These are phyloP conservation scores for Fraxinus xanthoxyloides DNA, from an alignment of 305 asterid species.

Conservation along the genomic window DNA sequence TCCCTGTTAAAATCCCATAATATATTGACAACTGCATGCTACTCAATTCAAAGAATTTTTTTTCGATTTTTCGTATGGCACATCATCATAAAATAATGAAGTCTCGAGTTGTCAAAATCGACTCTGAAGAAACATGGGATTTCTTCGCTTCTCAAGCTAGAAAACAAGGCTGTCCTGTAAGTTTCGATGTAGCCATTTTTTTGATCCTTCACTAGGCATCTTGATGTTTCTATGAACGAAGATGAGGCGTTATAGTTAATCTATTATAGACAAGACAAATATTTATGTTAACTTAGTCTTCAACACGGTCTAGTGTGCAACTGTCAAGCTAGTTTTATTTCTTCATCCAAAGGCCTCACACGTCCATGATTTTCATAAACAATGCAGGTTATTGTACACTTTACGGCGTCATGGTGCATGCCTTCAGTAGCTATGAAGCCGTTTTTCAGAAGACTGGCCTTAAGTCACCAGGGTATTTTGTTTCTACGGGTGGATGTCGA, in stretches of 20 bases:
- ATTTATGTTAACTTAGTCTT: not conserved
- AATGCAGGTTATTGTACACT: slow-evolving; percentile 45
- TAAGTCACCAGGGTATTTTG: slow-evolving; percentile 22
- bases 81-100: not conserved
- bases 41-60: not conserved
- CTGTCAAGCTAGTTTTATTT: not conserved
- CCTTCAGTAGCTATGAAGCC: slow-evolving; percentile 56
- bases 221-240: not conserved
- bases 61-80: not conserved
- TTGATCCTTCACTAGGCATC: not conserved
- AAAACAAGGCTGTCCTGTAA: slow-evolving; percentile 36
- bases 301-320: not conserved
- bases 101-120: slow-evolving; percentile 35
- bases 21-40: not conserved
- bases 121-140: slow-evolving; percentile 44
- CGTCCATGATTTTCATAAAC: not conserved
- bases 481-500: slow-evolving; percentile 57
- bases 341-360: not conserved
- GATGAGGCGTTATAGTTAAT: not conserved
- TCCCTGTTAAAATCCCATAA: not conserved
- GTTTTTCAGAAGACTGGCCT: slow-evolving; percentile 37
- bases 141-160: slow-evolving; percentile 38
- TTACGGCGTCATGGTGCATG: slow-evolving; percentile 54
- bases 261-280: not conserved
- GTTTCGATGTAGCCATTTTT: slow-evolving; percentile 1